Conservation (phyloP, 75 land plant species). For the Picea sitchensis region DNA sequence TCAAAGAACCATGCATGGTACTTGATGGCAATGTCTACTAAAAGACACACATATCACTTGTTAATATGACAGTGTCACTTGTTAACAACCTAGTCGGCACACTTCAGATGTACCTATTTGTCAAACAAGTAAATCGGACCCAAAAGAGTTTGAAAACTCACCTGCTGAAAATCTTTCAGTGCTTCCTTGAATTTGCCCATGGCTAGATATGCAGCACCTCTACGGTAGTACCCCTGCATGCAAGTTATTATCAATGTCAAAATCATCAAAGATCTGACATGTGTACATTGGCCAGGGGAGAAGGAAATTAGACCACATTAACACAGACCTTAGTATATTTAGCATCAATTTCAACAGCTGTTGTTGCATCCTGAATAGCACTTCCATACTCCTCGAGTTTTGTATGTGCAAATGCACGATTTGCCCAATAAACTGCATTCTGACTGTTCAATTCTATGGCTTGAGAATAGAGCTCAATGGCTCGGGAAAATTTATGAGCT, state of each 20-base stretch:
- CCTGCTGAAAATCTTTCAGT: slow-evolving; percentile 94
- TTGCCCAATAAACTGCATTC: slow-evolving; percentile 97
- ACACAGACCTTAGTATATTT: slow-evolving; percentile 80
- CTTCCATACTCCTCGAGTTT: slow-evolving; percentile 97
- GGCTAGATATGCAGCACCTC: slow-evolving; percentile 94
- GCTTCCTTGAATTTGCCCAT: slow-evolving; percentile 98
- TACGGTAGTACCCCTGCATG: slow-evolving; percentile 86
- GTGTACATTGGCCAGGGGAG: neutral
- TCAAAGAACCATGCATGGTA: neutral
- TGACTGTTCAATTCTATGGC: slow-evolving; percentile 70
- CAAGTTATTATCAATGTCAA: neutral
- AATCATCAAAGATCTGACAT: neutral
- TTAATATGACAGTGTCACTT: no score
- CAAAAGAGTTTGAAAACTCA: slow-evolving; percentile 7
- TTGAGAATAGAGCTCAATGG: slow-evolving; percentile 79
- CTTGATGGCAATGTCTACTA: neutral
- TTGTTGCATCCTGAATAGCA: slow-evolving; percentile 94
- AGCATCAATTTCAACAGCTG: slow-evolving; percentile 81
- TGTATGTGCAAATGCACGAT: slow-evolving; percentile 92
- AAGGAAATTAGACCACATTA: slow-evolving; percentile 2
- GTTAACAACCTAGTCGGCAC: no score
- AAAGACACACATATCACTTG: no score
- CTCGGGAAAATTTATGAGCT: slow-evolving; percentile 82
- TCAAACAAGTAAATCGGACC: no score
- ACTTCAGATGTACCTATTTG: no score